Conservation (phyloP, 257 asterid species). For the Salvia hispanica region DNA sequence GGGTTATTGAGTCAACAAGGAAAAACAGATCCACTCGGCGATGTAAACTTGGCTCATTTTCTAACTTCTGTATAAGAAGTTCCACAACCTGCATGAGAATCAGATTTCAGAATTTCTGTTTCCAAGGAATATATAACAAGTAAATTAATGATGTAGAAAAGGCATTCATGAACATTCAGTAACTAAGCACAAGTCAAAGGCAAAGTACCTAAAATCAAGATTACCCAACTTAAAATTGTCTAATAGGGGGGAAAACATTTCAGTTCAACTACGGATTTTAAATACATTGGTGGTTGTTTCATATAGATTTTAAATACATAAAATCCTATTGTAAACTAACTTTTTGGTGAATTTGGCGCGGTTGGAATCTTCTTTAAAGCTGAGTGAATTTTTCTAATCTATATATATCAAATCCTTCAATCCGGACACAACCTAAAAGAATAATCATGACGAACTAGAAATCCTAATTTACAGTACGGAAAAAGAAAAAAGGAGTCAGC, state of each 20-base stretch:
- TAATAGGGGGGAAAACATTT: no score
- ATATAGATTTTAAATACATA: background rate
- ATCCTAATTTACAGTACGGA: background rate
- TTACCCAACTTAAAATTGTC: background rate
- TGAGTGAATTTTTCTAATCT: background rate
- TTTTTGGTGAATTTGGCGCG: background rate
- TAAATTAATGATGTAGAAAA: background rate
- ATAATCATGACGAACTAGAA: background rate
- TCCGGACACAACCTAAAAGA: background rate
- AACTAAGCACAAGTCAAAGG: slow-evolving; percentile 15
- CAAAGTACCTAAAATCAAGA: slow-evolving; percentile 1
- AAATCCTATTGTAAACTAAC: background rate
- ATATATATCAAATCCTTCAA: background rate
- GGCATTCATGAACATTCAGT: background rate
- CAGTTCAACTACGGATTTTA: background rate
- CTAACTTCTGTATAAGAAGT: slow-evolving; percentile 83
- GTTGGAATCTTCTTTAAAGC: background rate
- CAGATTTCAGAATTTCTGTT: slow-evolving; percentile 22
- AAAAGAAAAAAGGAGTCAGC: background rate
- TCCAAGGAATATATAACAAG: slow-evolving; percentile 17
- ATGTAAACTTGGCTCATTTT: slow-evolving; percentile 72
- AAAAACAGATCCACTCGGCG: slow-evolving; percentile 88
- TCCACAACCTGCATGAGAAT: slow-evolving; percentile 69
- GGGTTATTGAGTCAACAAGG: slow-evolving; percentile 94
- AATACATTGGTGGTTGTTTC: background rate